Conservation (phyloP, 371 early-diverging fungal genomes). For the Actinomortierella wolfii region DNA sequence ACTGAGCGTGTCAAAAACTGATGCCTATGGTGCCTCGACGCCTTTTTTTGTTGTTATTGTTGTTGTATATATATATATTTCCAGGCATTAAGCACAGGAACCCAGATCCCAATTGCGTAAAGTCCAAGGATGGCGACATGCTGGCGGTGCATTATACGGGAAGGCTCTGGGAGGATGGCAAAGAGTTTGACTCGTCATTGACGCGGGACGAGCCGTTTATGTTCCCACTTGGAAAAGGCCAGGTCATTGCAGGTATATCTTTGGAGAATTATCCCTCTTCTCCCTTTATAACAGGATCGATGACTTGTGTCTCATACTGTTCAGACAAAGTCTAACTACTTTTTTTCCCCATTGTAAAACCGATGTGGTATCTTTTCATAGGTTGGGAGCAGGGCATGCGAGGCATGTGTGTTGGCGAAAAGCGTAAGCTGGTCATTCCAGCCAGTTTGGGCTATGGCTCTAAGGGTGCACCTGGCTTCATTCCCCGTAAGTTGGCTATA, state of each 20-base stretch:
- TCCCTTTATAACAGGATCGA: too few species aligned
- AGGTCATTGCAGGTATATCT: slow-evolving; percentile 32
- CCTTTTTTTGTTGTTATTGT: neutral
- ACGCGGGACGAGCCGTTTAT: slow-evolving; percentile 58
- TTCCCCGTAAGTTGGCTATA: slow-evolving; percentile 12
- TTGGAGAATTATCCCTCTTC: neutral
- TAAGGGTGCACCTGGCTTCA: slow-evolving; percentile 2
- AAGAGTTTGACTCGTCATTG: slow-evolving; percentile 57
- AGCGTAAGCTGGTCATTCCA: slow-evolving; percentile 82
- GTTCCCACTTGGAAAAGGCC: slow-evolving; percentile 55
- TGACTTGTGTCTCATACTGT: neutral
- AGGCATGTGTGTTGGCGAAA: slow-evolving; percentile 88
- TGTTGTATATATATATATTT: neutral
- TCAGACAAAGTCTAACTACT: neutral
- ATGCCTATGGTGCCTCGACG: neutral
- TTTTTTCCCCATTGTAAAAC: slow-evolving; percentile 3
- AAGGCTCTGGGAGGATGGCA: slow-evolving; percentile 49
- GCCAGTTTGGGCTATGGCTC: slow-evolving; percentile 67
- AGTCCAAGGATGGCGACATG: slow-evolving; percentile 47
- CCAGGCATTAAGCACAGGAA: slow-evolving; percentile 41
- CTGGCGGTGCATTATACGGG: slow-evolving; percentile 61
- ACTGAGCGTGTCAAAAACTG: neutral
- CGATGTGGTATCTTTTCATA: slow-evolving; percentile 3
- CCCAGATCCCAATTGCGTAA: slow-evolving; percentile 46
- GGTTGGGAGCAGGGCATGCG: slow-evolving; percentile 85